Evolutionary conservation across 2,329 filamentous ascomycete genomes (phyloP), one percentile per base, ranked within the genome.

Genomic region (Alternaria conjuncta): DNA sequence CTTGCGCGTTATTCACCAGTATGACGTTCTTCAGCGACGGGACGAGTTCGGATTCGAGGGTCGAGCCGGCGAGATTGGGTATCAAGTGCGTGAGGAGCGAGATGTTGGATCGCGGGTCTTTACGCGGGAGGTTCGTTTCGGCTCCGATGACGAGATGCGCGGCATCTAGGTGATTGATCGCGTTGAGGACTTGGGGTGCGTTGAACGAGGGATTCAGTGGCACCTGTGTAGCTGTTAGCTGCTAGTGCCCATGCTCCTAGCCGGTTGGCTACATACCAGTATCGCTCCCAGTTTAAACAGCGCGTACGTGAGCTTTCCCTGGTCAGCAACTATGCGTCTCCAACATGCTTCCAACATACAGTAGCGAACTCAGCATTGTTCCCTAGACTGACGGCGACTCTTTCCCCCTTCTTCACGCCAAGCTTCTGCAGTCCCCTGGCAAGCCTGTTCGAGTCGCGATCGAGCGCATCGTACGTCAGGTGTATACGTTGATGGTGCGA

Each of bases 271-370:
- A 26, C 81, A 64, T 77, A 89, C 94, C 66, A 98, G 84, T 55
- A 98, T 88, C 23, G 93, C 95, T n/a, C 96, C 96, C 10, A 98
- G 86, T 80, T 98, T 98, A 84, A 95, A 97, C 58, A 96, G 80
- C 1, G 94, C 94, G 80, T 98, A 98, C 6, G 91, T 95, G 20
- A 80, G 78, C 85, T 80, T 46, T 10, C 11, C 82, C 36, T 59
- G 30, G n/a, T 73, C 51, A 74, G 67, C 53, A 5, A 15, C 20
- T 5, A 45, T 26, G 6, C n/a, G 18, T 12, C 10, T 21, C 13
- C 26, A 18, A 2, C 11, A 8, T 26, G 43, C 10, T 32, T 6
- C 15, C 11, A 5, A 28, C 84, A 73, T 79, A 96, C 86, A 54
- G 90, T 90, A 4, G 92, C 93, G 77, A 93, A 95, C 79, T 97